phyloP scores from a whole-genome alignment of 352 stramenopile genomes.

The Globisporangium recalcitrans region DNA sequence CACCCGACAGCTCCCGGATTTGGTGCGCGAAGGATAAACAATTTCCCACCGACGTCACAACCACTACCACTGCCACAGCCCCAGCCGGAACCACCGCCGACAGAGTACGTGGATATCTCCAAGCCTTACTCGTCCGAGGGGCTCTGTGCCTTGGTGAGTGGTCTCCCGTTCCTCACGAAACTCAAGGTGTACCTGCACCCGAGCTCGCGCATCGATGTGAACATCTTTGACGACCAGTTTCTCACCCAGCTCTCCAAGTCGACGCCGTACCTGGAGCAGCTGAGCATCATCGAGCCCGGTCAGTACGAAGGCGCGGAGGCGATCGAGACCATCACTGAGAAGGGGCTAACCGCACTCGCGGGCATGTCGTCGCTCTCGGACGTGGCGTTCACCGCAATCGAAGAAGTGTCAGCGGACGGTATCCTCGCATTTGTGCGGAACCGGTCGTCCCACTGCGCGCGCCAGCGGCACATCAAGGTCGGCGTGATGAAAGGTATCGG shows the following conservation, averaged over 20 bases:
- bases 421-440: conserved; percentile 27
- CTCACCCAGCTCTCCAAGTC: conserved; percentile 19
- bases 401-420: conserved; percentile 17
- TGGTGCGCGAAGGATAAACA: not conserved
- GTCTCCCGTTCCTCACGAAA: conserved; percentile 28
- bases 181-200: conserved; percentile 38
- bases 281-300: conserved; percentile 27
- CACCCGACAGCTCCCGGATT: not conserved
- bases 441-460: conserved; percentile 21
- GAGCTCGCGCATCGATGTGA: conserved; percentile 27
- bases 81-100: not conserved
- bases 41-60: not conserved
- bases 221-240: conserved; percentile 39
- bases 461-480: conserved; percentile 42
- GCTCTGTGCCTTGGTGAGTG: conserved; percentile 26
- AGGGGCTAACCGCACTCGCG: conserved; percentile 25
- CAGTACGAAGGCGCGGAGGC: conserved; percentile 29
- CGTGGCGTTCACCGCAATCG: conserved; percentile 29
- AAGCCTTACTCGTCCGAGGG: conserved; percentile 29
- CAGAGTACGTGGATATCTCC: conserved; percentile 15
- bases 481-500: conserved; percentile 30
- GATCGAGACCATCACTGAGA: conserved; percentile 25
- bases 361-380: conserved; percentile 34
- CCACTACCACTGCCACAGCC: conserved; percentile 1
- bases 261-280: conserved; percentile 27